phyloP scores from a whole-genome alignment of 495 filamentous ascomycete species.

The Penicillium odoratum region DNA sequence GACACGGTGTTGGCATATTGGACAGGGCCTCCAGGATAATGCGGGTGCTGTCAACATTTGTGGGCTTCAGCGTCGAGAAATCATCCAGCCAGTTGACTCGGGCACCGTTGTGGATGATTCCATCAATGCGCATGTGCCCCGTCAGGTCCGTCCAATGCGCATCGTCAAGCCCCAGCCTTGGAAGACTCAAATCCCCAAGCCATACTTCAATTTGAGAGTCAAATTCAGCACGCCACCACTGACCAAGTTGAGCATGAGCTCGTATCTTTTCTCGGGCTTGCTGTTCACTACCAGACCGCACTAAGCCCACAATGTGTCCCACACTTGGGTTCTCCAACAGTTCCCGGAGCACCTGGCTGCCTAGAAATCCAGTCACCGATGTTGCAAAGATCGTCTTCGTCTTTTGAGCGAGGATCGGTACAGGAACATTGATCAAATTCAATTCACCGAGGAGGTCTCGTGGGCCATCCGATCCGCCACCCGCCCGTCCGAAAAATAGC shows the following conservation, averaged over 20 bases:
- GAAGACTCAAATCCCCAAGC: constrained; percentile 29
- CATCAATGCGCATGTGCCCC: constrained; percentile 10
- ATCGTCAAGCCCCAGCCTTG: constrained; percentile 23
- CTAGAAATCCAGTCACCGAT: constrained; percentile 35
- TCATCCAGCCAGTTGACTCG: constrained; percentile 27
- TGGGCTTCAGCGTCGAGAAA: constrained; percentile 19
- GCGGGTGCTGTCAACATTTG: constrained; percentile 30
- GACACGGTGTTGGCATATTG: constrained; percentile 1
- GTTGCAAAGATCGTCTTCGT: constrained; percentile 22
- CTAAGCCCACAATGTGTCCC: constrained; percentile 21
- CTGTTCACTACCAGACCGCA: constrained; percentile 17
- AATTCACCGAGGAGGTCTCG: too few relatives aligned
- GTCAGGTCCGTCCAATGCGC: constrained; percentile 20
- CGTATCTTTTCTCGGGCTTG: constrained; percentile 23
- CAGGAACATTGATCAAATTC: too few relatives aligned
- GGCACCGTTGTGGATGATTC: constrained; percentile 38
- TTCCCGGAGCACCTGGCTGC: constrained; percentile 25
- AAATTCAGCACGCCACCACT: constrained; percentile 30
- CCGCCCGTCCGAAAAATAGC: too few relatives aligned
- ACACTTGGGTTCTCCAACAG: constrained; percentile 19
- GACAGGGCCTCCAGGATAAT: constrained; percentile 18
- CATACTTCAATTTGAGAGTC: constrained; percentile 24
- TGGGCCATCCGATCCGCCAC: too few relatives aligned
- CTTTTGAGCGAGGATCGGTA: too few relatives aligned
- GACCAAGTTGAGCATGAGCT: constrained; percentile 14